Conservation (phyloP, 768 basidiomycete genomes). For the Russula foetens region DNA sequence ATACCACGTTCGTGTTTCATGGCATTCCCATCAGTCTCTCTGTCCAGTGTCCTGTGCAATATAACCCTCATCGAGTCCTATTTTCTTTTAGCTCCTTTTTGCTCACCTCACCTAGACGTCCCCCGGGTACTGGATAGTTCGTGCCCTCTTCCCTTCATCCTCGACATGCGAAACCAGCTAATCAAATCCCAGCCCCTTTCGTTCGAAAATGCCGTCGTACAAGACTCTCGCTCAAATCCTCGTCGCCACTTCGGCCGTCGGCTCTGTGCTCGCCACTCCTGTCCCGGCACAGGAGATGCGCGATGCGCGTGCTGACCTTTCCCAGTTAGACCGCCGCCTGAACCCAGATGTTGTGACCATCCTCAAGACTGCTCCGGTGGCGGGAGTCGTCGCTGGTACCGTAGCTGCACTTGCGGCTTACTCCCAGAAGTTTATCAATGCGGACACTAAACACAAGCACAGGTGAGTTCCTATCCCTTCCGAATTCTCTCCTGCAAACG, state of each 20-base stretch:
- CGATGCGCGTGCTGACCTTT: not conserved
- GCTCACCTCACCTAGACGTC: not conserved
- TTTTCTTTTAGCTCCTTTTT: not conserved
- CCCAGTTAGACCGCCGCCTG: not conserved
- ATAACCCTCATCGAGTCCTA: no score
- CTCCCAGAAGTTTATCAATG: no score
- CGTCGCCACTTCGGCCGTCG: not conserved
- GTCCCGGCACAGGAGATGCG: not conserved
- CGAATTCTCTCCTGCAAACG: not conserved
- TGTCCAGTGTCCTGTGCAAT: no score
- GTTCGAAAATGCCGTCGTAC: not conserved
- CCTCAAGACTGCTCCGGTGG: not conserved
- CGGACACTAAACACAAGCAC: no score
- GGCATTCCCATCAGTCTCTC: no score
- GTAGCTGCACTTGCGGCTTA: not conserved
- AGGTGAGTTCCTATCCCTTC: not conserved
- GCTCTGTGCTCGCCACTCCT: not conserved
- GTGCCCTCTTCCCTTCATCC: not conserved
- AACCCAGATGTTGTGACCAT: no score
- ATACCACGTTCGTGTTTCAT: no score
- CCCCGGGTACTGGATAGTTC: conserved; percentile 7
- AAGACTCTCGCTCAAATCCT: not conserved
- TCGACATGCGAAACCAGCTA: not conserved
- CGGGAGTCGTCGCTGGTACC: not conserved
- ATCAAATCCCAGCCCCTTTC: not conserved